Percentiles rank a stretch among this genome's conserved stretches.
phyloP scores from a whole-genome alignment of 176 grass and related monocot genomes.

The Avena atlantica region DNA sequence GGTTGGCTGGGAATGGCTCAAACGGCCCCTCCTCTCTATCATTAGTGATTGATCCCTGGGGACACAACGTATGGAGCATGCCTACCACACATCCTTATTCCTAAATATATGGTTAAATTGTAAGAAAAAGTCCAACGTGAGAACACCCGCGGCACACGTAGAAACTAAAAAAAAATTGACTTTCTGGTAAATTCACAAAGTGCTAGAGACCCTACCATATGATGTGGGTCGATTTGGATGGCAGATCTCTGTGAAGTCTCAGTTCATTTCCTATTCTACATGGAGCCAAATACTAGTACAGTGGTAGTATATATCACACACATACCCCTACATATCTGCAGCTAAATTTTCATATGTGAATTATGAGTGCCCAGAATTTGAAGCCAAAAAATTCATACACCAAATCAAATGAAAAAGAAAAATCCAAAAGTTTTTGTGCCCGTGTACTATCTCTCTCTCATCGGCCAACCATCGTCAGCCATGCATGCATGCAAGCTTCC shows the following conservation, averaged over 20 bases:
- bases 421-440: not conserved
- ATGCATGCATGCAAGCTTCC: slow-evolving; percentile 47
- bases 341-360: not conserved
- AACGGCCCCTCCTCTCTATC: slow-evolving; percentile 46
- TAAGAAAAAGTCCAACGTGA: not conserved
- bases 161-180: not conserved
- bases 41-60: slow-evolving; percentile 60
- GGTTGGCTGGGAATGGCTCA: slow-evolving; percentile 55
- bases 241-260: slow-evolving; percentile 1
- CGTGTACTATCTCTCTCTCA: not conserved
- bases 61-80: slow-evolving; percentile 51
- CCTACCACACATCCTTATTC: slow-evolving; percentile 45
- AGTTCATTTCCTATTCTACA: slow-evolving; percentile 4
- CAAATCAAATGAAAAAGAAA: not conserved
- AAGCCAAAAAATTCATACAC: not conserved
- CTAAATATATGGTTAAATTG: not conserved
- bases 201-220: not conserved
- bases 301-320: not conserved
- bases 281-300: not conserved
- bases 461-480: slow-evolving; percentile 40
- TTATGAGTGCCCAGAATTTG: not conserved
- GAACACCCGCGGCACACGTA: not conserved
- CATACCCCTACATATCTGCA: not conserved
- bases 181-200: not conserved
- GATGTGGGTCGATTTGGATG: slow-evolving; percentile 8